Evolutionary conservation across 305 asterid species (phyloP).

Genomic region (Plantago lanceolata): DNA sequence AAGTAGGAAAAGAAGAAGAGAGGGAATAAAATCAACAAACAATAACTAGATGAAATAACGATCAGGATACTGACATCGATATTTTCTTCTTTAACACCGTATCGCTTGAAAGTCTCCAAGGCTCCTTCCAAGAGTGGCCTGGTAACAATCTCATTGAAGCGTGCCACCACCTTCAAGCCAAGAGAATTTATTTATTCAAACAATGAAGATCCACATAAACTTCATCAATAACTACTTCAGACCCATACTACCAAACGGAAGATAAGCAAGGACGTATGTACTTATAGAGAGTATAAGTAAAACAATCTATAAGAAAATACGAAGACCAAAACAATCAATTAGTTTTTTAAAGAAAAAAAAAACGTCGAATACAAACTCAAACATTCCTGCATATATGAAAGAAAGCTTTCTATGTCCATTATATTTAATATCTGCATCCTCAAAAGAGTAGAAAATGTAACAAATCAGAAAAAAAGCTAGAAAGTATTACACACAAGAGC

Average conservation of each 20-base stretch:
- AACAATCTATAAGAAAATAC: too few relatives aligned
- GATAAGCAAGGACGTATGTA: not conserved
- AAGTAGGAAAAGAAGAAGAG: not conserved
- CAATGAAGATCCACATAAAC: constrained; percentile 4
- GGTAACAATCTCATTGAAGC: constrained; percentile 86
- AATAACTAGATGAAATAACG: constrained; percentile 9
- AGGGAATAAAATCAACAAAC: not conserved
- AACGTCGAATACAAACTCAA: too few relatives aligned
- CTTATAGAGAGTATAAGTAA: too few relatives aligned
- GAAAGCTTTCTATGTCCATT: too few relatives aligned
- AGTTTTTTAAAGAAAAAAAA: too few relatives aligned
- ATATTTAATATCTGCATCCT: too few relatives aligned
- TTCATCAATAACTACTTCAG: constrained; percentile 1
- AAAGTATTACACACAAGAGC: constrained; percentile 51
- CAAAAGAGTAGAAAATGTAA: not conserved
- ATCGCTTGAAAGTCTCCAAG: constrained; percentile 73
- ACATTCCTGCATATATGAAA: too few relatives aligned
- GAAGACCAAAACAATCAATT: too few relatives aligned
- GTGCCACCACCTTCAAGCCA: constrained; percentile 75
- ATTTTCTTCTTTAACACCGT: constrained; percentile 78
- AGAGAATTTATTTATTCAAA: constrained; percentile 9
- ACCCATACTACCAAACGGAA: constrained; percentile 2
- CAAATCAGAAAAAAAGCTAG: constrained; percentile 6
- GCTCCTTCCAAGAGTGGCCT: constrained; percentile 87
- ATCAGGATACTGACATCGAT: constrained; percentile 56